These are phyloP conservation scores for Taphrina populina DNA, from an alignment of 1,139 yeast genomes.

Conservation along the genomic window DNA sequence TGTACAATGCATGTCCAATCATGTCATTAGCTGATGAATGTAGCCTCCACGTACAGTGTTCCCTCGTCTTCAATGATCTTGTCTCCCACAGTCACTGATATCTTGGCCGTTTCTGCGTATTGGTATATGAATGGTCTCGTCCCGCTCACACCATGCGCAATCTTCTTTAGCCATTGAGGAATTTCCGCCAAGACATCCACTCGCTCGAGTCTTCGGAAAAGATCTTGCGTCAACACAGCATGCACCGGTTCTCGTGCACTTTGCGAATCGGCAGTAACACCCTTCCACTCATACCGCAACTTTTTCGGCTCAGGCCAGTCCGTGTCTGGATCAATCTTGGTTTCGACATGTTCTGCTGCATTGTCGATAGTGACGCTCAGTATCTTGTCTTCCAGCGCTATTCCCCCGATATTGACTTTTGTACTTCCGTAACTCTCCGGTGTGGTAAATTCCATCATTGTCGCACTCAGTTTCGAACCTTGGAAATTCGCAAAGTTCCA, in stretches of 20 bases:
- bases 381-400: conserved; percentile 63
- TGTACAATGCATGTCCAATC: too few species aligned
- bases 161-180: conserved; percentile 87
- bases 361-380: conserved; percentile 67
- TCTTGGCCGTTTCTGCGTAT: conserved; percentile 60
- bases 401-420: conserved; percentile 74
- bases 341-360: conserved; percentile 60
- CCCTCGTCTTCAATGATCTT: conserved; percentile 50
- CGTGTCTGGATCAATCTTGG: conserved; percentile 64
- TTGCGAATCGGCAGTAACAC: conserved; percentile 47
- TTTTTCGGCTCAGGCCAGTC: conserved; percentile 89
- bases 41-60: conserved; percentile 58
- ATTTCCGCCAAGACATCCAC: conserved; percentile 98
- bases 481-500: conserved; percentile 96
- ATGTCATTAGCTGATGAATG: conserved; percentile 51
- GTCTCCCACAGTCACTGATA: conserved; percentile 41
- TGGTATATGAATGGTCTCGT: conserved; percentile 94
- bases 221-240: conserved; percentile 53
- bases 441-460: conserved; percentile 93
- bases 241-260: conserved; percentile 39
- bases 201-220: conserved; percentile 59
- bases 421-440: conserved; percentile 85
- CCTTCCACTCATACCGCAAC: conserved; percentile 60
- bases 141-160: conserved; percentile 92
- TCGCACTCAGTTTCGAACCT: conserved; percentile 68